phyloP scores from a whole-genome alignment of 148 eudicot genomes.

The Beta vulgaris region DNA sequence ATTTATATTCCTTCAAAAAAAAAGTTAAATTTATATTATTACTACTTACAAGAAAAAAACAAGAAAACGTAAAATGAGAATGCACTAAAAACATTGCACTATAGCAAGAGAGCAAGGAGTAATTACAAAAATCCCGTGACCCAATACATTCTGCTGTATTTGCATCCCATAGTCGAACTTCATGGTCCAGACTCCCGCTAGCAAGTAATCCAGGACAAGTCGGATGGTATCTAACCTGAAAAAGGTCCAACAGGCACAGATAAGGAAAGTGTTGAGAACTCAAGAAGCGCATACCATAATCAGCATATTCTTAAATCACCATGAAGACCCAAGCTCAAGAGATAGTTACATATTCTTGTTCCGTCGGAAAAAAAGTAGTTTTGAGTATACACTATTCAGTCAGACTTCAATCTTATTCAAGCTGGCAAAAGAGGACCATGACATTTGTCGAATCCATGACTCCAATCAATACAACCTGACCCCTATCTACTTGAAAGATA shows the following conservation, averaged over 20 bases:
- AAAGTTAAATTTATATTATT: background rate
- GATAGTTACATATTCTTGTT: too few species aligned
- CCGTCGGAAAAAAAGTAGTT: background rate
- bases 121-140: slow-evolving; percentile 89
- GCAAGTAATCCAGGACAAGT: slow-evolving; percentile 78
- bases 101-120: slow-evolving; percentile 6
- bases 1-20: background rate
- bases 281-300: slow-evolving; percentile 4
- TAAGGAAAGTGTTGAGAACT: background rate
- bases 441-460: background rate
- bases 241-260: background rate
- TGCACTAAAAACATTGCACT: background rate
- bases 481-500: background rate
- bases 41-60: background rate
- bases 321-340: background rate
- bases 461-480: background rate
- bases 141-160: slow-evolving; percentile 84
- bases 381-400: background rate
- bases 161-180: slow-evolving; percentile 99
- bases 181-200: slow-evolving; percentile 97
- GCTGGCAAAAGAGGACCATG: background rate
- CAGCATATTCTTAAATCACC: background rate
- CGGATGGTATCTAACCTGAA: slow-evolving; percentile 39
- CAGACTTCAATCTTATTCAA: background rate
- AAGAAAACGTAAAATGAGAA: background rate